Percentiles rank a stretch among this genome's conserved stretches.
Conservation (phyloP, 1,284 basidiomycete genomes). For the Wallemia hederae region DNA sequence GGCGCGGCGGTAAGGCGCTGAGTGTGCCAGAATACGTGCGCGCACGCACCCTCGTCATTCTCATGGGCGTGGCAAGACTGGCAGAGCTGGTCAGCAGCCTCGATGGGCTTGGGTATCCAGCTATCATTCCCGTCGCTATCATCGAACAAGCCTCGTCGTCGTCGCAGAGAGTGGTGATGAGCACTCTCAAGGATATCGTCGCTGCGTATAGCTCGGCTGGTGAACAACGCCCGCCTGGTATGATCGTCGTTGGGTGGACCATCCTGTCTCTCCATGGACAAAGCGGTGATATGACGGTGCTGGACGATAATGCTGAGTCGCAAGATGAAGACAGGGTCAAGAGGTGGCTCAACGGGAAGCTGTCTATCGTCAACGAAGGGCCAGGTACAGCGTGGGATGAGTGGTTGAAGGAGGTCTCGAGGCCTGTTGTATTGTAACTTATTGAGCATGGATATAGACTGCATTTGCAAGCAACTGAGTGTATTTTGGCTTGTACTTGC, state of each 20-base stretch:
- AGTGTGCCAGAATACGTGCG: slow-evolving; percentile 62
- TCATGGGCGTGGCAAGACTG: slow-evolving; percentile 85
- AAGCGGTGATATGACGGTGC: slow-evolving; percentile 20
- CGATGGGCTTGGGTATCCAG: slow-evolving; percentile 36
- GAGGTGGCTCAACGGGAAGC: slow-evolving; percentile 13
- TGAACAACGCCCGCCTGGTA: slow-evolving; percentile 75
- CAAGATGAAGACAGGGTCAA: slow-evolving; percentile 9
- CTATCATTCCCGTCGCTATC: slow-evolving; percentile 55
- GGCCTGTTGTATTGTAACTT: not conserved
- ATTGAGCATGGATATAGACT: not conserved
- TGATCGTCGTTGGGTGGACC: slow-evolving; percentile 84
- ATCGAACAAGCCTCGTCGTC: slow-evolving; percentile 74
- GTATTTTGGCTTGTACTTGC: no score
- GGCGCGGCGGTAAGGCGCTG: slow-evolving; percentile 55
- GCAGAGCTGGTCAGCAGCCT: slow-evolving; percentile 27
- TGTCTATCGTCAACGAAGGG: slow-evolving; percentile 14
- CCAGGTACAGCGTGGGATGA: slow-evolving; percentile 13
- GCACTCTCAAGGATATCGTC: slow-evolving; percentile 43
- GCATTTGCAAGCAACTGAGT: not conserved
- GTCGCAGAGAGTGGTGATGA: slow-evolving; percentile 60
- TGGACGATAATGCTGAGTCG: slow-evolving; percentile 18
- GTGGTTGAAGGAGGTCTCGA: slow-evolving; percentile 1
- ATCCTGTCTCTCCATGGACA: slow-evolving; percentile 23
- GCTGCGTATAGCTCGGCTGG: slow-evolving; percentile 40
- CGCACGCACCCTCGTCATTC: slow-evolving; percentile 42